Base-by-base conservation (phyloP, 225 moss, liverwort and hornwort genomes). In the Pseudisothecium myosuroides region DNA sequence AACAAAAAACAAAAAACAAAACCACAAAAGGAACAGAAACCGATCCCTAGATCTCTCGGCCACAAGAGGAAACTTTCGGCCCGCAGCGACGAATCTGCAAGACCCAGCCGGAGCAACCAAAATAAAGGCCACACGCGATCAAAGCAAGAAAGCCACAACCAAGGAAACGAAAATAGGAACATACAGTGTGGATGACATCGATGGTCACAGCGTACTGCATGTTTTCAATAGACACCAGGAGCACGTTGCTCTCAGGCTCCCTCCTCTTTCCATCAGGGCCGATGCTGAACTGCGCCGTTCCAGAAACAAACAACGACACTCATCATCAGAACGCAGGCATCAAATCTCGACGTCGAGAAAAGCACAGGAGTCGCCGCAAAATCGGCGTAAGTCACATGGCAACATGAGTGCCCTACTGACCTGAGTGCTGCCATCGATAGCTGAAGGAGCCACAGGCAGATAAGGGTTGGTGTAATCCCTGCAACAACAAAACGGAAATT, bases 201-300 rank as follows among this genome's bases (percentile, higher is more conserved):
- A 99, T 99, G 37, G 97, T 97, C 82, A 99, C 99, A 59, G 96
- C 99, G 80, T 99, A 99, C 88, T 99, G 97, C 99, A 99, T 99
- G 89, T 99, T 99, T 67, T 99, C 99, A 58, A 99, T 99, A 23
- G 99, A 99, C 62, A 96, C 97, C 10, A 99, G 94, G 27, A 99
- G 87, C 74, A 99, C 99, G 83, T 99, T 99, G 93, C 99, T 99
- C 92, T 99, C 99, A 50, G 96, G 99, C 89, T 99, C 99, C 92
- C 96, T 94, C 91, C 97, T 92, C 93, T 99, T 97, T 22, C 99
- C 96, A 90, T 99, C 99, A 47, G 96, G 96, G 62, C 99, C 96
- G 86, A 99, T 95, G 86, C 97, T 96, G 87, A 96, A 99, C 96
- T 99, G 96, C 83, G 68, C 39, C 60, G 54, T 28, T 63, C 64